Evolutionary conservation across 345 rosid genomes (phyloP), one percentile per base, ranked within the genome.

Genomic region (Syzygium aqueum): DNA sequence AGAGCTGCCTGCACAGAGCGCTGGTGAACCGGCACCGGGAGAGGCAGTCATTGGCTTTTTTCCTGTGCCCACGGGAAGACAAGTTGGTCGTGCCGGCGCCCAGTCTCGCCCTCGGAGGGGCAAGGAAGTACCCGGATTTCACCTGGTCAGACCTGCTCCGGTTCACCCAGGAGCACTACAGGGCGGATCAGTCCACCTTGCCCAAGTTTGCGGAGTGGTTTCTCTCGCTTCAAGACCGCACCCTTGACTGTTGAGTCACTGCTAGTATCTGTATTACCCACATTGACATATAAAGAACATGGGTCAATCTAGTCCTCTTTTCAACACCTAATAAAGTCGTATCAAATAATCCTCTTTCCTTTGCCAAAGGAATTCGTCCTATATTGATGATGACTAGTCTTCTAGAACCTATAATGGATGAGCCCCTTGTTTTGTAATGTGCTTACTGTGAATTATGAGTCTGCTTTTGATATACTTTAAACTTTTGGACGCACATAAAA

Each of bases 1-100:
- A 95, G 91, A 96, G 96, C 85, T 93, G 95, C 90, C 85, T 93
- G 57, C 98, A 94, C 33, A 92, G 97, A 27, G 97, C 95, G 19
- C 93, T 96, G 80, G 96, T 95, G 89, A 92, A 93, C 84, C 88
- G 87, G 17, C 88, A 88, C 17, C 90, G 83, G 8, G 96, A 87
- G 86, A 92, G 96, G 89, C 91, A 89, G 86, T 90, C 97, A 13
- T 54, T 96, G 89, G 94, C 90, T 11, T 95, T 90, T 88, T 96
- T 96, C 80, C 87, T 93, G 85, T 88, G 93, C 85, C 97, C 96
- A 5, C 88, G 87, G 87, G 91, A 89, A 43, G 95, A 94, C 91
- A 94, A 95, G 86, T 85, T 92, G 56, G 93, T 96, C 88, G 93
- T 90, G 78, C 94, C 97, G 54, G 95, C 96, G 53, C 90, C 89